Percentiles rank a stretch among this genome's conserved stretches.
Evolutionary conservation across 2,329 filamentous ascomycete species (phyloP).

Genomic region (Talaromyces albobiverticillius): DNA sequence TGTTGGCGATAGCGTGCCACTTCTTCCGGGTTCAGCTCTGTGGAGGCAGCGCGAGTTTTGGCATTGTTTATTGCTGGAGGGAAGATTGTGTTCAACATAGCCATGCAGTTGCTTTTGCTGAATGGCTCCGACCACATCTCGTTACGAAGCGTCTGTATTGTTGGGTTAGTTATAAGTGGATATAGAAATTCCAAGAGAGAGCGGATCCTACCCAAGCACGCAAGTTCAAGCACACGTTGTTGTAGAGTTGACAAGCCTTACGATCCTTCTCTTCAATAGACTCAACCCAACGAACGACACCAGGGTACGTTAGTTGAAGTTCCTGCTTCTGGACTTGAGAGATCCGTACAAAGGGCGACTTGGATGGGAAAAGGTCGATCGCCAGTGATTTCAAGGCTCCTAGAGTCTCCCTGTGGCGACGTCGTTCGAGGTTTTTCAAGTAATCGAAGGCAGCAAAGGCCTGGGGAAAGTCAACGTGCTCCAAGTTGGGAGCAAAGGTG

Average conservation of each 20-base stretch:
- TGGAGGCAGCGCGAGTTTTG: conserved; percentile 43
- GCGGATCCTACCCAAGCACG: conserved; percentile 59
- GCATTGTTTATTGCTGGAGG: conserved; percentile 52
- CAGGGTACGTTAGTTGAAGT: conserved; percentile 51
- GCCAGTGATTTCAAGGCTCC: conserved; percentile 54
- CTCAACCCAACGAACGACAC: conserved; percentile 55
- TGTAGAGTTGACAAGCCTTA: conserved; percentile 56
- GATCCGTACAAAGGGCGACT: conserved; percentile 32
- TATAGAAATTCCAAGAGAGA: conserved; percentile 18
- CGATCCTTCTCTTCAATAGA: conserved; percentile 51
- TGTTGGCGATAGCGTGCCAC: conserved; percentile 58
- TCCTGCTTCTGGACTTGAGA: conserved; percentile 49
- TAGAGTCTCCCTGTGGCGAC: conserved; percentile 57
- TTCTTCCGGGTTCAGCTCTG: conserved; percentile 49
- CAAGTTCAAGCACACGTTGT: conserved; percentile 59
- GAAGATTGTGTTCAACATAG: conserved; percentile 66
- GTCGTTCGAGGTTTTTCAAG: conserved; percentile 60
- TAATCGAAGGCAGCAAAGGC: conserved; percentile 65
- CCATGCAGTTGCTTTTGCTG: conserved; percentile 64
- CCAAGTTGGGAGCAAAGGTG: conserved; percentile 56
- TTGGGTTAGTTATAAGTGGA: neutral
- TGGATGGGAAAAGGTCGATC: conserved; percentile 27
- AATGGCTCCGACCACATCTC: conserved; percentile 61
- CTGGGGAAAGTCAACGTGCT: conserved; percentile 63
- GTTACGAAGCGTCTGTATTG: conserved; percentile 56